phyloP scores from a whole-genome alignment of 345 rosid genomes.

The Noccaea caerulescens region DNA sequence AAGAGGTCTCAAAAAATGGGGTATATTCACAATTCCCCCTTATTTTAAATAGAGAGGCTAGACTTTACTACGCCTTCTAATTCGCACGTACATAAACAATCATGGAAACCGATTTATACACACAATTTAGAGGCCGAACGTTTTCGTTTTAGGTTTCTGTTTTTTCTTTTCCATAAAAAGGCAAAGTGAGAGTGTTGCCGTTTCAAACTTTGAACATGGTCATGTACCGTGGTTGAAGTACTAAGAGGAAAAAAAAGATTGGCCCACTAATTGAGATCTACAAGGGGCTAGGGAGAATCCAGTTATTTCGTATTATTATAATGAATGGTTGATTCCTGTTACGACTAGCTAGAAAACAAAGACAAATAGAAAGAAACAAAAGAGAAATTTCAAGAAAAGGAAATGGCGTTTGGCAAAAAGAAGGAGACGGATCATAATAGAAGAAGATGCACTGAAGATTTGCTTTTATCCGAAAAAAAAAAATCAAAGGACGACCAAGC shows the following conservation, averaged over 20 bases:
- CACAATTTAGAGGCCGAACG: neutral
- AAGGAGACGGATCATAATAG: constrained; percentile 27
- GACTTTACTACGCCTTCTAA: neutral
- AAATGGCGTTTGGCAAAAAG: constrained; percentile 21
- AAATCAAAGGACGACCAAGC: constrained; percentile 18
- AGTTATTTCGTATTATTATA: constrained; percentile 10
- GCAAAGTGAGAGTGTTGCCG: neutral
- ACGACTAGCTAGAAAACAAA: constrained; percentile 18
- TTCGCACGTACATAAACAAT: neutral
- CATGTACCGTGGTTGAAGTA: neutral
- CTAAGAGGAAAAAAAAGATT: neutral
- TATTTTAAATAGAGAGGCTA: neutral
- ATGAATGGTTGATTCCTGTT: constrained; percentile 7
- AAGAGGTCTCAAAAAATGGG: no score
- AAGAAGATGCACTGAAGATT: constrained; percentile 28
- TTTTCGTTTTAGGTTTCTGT: neutral
- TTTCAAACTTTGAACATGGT: neutral
- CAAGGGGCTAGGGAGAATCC: constrained; percentile 1
- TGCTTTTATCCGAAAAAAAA: constrained; percentile 1
- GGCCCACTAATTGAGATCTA: constrained; percentile 1
- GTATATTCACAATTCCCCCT: no score
- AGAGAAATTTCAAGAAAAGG: constrained; percentile 25
- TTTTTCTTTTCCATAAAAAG: neutral
- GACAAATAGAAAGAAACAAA: neutral
- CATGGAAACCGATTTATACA: neutral